A percentile compares a stretch with the other conserved stretches of the same genome.
Evolutionary conservation across 768 basidiomycete species (phyloP).

Genomic region (Lyophyllum atratum): DNA sequence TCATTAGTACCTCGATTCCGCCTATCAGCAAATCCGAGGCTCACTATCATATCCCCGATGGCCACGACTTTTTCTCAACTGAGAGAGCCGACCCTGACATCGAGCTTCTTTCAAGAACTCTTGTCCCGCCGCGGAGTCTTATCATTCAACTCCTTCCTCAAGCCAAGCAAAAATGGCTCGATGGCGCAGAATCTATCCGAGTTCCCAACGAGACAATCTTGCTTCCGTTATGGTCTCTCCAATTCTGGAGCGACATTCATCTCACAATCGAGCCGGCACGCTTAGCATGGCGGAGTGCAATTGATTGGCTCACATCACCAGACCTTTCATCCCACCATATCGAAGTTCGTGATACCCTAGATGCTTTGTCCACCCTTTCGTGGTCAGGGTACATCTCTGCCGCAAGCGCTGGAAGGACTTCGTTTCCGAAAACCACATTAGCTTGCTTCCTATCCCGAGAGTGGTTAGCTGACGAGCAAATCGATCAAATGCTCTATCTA

Average conservation of each 20-base stretch:
- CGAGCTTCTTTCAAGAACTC: background rate
- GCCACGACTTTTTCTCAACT: background rate
- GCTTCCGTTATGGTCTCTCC: background rate
- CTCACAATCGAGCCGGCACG: background rate
- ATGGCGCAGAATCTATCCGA: conserved; percentile 4
- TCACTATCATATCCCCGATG: background rate
- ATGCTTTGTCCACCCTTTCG: no score
- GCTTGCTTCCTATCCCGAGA: no score
- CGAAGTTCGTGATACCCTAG: no score
- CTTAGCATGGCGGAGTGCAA: background rate
- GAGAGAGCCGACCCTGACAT: background rate
- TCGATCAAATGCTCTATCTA: background rate
- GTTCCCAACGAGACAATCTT: background rate
- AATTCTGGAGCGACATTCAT: conserved; percentile 2
- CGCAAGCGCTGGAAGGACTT: no score
- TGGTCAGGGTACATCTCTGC: no score
- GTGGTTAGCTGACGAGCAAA: background rate
- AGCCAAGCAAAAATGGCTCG: background rate
- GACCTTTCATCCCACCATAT: background rate
- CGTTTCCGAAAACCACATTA: no score
- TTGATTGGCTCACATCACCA: conserved; percentile 1
- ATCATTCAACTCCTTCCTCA: background rate
- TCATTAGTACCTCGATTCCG: no score
- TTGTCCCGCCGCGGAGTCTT: background rate
- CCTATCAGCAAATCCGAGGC: no score